Percentiles rank a stretch among this genome's conserved stretches.
These are phyloP conservation scores for Metarhizium sp. DNA, from an alignment of 2,329 filamentous ascomycete species.

Conservation along the genomic window DNA sequence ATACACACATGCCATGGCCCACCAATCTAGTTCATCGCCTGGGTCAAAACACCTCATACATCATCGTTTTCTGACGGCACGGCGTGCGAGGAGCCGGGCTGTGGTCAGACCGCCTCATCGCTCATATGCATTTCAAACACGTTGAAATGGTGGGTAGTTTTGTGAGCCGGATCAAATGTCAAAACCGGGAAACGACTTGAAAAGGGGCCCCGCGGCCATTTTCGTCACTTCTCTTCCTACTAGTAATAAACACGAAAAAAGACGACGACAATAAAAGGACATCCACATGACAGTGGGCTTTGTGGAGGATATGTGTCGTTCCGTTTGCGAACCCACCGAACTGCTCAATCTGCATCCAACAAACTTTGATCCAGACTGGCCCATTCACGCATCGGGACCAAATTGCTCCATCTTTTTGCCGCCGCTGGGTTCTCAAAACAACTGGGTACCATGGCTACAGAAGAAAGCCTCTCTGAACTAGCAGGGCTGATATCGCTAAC, in stretches of 20 bases:
- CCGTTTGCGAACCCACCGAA: background rate
- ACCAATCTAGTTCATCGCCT: background rate
- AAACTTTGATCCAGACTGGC: constrained; percentile 1
- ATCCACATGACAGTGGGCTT: background rate
- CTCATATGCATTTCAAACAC: background rate
- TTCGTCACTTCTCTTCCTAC: background rate
- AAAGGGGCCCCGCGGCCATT: background rate
- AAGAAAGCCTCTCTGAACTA: background rate
- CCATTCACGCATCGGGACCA: background rate
- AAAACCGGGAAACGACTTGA: background rate
- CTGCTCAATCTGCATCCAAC: background rate
- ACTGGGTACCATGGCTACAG: background rate
- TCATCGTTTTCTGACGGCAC: background rate
- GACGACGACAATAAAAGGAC: background rate
- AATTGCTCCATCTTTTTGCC: constrained; percentile 1
- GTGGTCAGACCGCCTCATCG: background rate
- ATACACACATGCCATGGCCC: background rate
- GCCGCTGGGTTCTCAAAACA: background rate
- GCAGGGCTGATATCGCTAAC: background rate
- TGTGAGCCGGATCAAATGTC: background rate
- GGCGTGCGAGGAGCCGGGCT: constrained; percentile 2
- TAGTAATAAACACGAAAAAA: background rate
- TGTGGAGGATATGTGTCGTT: background rate
- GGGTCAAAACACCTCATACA: background rate
- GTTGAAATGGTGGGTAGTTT: background rate